phyloP scores from a whole-genome alignment of 2,329 filamentous ascomycete species.

The Penicillium sp. region DNA sequence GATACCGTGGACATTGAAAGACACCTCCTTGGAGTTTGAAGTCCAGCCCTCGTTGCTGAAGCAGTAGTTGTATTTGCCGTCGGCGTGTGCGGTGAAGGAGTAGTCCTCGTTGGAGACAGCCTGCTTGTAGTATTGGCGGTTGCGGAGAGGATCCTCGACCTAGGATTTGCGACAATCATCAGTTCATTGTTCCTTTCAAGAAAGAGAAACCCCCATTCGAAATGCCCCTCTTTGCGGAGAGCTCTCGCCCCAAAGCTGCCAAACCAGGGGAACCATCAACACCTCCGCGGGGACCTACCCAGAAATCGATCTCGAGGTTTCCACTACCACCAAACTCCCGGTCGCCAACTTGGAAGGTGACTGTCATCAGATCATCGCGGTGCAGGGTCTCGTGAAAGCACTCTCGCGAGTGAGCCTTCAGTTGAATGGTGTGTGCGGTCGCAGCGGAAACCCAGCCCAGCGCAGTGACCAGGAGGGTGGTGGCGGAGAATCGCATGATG shows the following conservation, averaged over 20 bases:
- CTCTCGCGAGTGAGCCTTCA: slow-evolving; percentile 89
- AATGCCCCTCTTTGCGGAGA: neutral
- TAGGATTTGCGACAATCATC: slow-evolving; percentile 35
- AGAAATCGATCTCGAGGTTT: slow-evolving; percentile 96
- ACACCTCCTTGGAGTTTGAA: slow-evolving; percentile 94
- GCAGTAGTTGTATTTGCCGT: slow-evolving; percentile 94
- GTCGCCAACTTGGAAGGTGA: slow-evolving; percentile 97
- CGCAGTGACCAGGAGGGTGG: slow-evolving; percentile 53
- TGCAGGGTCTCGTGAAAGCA: slow-evolving; percentile 96
- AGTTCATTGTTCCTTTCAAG: slow-evolving; percentile 1
- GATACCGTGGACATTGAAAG: slow-evolving; percentile 98
- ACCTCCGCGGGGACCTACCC: slow-evolving; percentile 63
- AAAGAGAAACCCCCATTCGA: neutral
- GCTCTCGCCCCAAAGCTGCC: neutral
- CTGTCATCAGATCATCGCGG: slow-evolving; percentile 95
- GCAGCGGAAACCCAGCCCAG: slow-evolving; percentile 63
- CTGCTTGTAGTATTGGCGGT: slow-evolving; percentile 79
- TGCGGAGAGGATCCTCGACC: slow-evolving; percentile 77
- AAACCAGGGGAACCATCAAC: neutral
- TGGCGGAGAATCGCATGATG: slow-evolving; percentile 48
- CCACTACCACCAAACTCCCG: slow-evolving; percentile 92
- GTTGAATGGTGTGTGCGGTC: slow-evolving; percentile 90
- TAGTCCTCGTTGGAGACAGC: slow-evolving; percentile 87
- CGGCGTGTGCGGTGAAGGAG: slow-evolving; percentile 80
- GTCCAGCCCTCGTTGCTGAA: slow-evolving; percentile 99